phyloP scores from a whole-genome alignment of 305 asterid genomes.

The Rubia tinctorum region DNA sequence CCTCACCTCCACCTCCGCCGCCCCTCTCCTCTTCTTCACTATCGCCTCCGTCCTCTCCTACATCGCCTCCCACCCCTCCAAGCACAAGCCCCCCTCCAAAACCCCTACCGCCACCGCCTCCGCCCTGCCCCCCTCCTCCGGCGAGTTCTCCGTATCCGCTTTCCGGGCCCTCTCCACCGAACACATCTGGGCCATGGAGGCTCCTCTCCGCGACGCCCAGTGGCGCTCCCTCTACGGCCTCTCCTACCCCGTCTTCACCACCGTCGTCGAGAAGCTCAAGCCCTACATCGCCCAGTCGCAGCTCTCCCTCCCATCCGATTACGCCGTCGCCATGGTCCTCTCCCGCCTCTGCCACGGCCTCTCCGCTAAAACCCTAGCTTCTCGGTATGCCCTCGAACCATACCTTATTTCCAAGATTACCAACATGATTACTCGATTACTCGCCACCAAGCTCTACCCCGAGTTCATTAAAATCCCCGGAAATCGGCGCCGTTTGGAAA shows the following conservation, averaged over 20 bases:
- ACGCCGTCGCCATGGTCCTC: constrained; percentile 98
- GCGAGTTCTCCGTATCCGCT: constrained; percentile 91
- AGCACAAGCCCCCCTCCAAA: constrained; percentile 36
- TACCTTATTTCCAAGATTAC: constrained; percentile 90
- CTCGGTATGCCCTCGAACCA: constrained; percentile 89
- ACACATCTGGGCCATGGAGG: constrained; percentile 96
- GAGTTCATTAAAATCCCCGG: constrained; percentile 88
- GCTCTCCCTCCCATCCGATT: constrained; percentile 93
- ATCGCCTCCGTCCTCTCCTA: constrained; percentile 89
- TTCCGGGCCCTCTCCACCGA: constrained; percentile 98
- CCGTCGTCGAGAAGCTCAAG: constrained; percentile 88
- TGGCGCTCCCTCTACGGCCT: constrained; percentile 96
- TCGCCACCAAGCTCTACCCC: constrained; percentile 92
- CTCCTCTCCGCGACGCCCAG: constrained; percentile 90
- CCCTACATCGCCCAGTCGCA: constrained; percentile 92
- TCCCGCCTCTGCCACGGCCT: constrained; percentile 81
- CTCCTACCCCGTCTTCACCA: constrained; percentile 95
- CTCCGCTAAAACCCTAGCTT: constrained; percentile 71
- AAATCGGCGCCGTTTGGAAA: constrained; percentile 64
- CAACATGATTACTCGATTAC: constrained; percentile 89
- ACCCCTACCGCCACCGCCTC: constrained; percentile 18
- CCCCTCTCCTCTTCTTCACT: constrained; percentile 89
- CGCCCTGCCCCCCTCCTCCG: constrained; percentile 27
- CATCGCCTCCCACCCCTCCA: constrained; percentile 65
- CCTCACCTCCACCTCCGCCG: constrained; percentile 78